A percentile compares a stretch with the other conserved stretches of the same genome.
These are phyloP conservation scores for Claviceps sp. DNA, from an alignment of 2,329 filamentous ascomycete genomes.

Conservation along the genomic window DNA sequence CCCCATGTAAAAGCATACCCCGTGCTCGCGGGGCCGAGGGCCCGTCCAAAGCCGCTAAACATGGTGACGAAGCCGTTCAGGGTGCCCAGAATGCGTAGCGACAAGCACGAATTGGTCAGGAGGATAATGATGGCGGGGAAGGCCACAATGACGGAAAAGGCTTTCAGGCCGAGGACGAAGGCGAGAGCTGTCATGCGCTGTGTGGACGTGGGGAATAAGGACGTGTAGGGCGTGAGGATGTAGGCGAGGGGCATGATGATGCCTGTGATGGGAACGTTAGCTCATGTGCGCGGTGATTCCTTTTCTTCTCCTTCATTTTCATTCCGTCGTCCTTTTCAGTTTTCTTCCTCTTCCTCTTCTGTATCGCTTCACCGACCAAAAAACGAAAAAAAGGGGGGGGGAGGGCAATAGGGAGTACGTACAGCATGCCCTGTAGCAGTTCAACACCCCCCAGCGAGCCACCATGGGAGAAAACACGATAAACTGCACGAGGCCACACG, in stretches of 20 bases:
- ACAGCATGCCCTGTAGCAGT: slow-evolving; percentile 55
- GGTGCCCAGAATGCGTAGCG: slow-evolving; percentile 64
- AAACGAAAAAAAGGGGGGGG: not conserved
- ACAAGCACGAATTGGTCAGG: slow-evolving; percentile 73
- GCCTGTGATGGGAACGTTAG: slow-evolving; percentile 22
- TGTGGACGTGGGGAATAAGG: slow-evolving; percentile 38
- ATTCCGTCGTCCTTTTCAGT: no score
- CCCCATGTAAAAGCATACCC: slow-evolving; percentile 67
- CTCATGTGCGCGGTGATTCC: no score
- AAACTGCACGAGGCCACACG: slow-evolving; percentile 75
- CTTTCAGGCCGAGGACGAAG: slow-evolving; percentile 58
- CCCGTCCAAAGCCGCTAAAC: slow-evolving; percentile 67
- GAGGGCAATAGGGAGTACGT: slow-evolving; percentile 11
- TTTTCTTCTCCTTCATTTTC: no score
- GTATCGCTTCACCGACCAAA: no score
- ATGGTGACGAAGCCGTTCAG: slow-evolving; percentile 84
- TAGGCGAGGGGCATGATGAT: slow-evolving; percentile 63
- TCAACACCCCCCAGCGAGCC: slow-evolving; percentile 57
- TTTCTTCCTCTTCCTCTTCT: no score
- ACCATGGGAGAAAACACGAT: slow-evolving; percentile 69
- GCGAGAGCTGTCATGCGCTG: slow-evolving; percentile 51
- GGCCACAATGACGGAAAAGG: slow-evolving; percentile 63
- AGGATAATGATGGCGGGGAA: slow-evolving; percentile 87
- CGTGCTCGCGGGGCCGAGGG: slow-evolving; percentile 60
- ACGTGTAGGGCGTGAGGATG: slow-evolving; percentile 68